These are phyloP conservation scores for Dissophora globulifera DNA, from an alignment of 192 early-diverging fungal genomes.

Conservation along the genomic window DNA sequence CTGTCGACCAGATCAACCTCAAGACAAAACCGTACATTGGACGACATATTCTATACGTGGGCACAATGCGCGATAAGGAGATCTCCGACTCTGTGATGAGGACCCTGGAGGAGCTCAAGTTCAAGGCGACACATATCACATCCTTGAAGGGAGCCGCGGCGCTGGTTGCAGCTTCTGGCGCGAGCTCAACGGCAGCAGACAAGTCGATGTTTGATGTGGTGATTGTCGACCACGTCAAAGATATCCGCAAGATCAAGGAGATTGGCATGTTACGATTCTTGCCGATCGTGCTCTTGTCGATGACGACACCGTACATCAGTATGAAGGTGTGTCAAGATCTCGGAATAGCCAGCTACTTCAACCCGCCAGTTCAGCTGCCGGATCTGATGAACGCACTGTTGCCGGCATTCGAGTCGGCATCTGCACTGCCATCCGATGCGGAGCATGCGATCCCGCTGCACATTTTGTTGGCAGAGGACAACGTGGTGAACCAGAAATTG, in stretches of 20 bases:
- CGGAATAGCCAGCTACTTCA: constrained; percentile 77
- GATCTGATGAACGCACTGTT: constrained; percentile 76
- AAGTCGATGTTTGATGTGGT: constrained; percentile 69
- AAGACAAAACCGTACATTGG: constrained; percentile 68
- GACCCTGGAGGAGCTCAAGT: constrained; percentile 61
- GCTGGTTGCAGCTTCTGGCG: constrained; percentile 36
- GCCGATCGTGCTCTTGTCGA: constrained; percentile 77
- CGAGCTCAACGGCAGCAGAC: constrained; percentile 28
- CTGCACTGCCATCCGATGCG: constrained; percentile 68
- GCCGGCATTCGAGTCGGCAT: constrained; percentile 76
- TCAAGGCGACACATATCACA: constrained; percentile 51
- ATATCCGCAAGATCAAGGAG: constrained; percentile 71
- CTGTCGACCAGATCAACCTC: constrained; percentile 53
- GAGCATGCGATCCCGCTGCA: constrained; percentile 71
- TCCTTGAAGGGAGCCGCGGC: constrained; percentile 63
- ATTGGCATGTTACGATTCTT: constrained; percentile 69
- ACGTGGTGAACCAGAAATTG: constrained; percentile 88
- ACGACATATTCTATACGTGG: constrained; percentile 74
- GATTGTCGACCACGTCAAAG: constrained; percentile 70
- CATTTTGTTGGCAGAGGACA: constrained; percentile 87
- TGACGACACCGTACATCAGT: constrained; percentile 63
- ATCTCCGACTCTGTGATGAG: constrained; percentile 46
- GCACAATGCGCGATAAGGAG: constrained; percentile 61
- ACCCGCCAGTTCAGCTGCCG: constrained; percentile 65
- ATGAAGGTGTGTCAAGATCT: constrained; percentile 76